phyloP scores from a whole-genome alignment of 2,329 filamentous ascomycete species.

The Elsinoe arachidis region DNA sequence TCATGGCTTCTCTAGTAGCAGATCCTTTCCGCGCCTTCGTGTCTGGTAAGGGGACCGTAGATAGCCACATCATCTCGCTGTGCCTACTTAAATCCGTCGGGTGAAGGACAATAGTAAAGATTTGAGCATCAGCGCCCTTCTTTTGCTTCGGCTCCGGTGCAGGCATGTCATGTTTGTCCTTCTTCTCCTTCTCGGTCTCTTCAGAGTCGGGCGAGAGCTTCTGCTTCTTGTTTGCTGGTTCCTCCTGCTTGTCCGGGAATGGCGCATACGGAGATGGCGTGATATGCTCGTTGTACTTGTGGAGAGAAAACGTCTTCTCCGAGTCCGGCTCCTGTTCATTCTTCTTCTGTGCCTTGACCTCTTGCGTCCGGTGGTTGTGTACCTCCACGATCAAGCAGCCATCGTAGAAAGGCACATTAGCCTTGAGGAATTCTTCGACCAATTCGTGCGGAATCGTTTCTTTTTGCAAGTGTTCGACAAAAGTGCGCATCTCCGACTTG shows the following conservation, averaged over 20 bases:
- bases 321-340: slow-evolving; percentile 41
- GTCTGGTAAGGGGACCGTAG: slow-evolving; percentile 54
- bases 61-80: slow-evolving; percentile 67
- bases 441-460: slow-evolving; percentile 85
- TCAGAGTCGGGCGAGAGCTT: slow-evolving; percentile 29
- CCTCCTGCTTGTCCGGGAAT: slow-evolving; percentile 44
- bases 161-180: slow-evolving; percentile 21
- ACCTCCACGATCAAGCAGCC: slow-evolving; percentile 88
- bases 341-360: slow-evolving; percentile 44
- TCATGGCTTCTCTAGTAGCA: slow-evolving; percentile 53
- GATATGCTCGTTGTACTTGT: slow-evolving; percentile 83
- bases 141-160: slow-evolving; percentile 18
- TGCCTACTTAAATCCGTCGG: slow-evolving; percentile 70
- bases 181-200: slow-evolving; percentile 39
- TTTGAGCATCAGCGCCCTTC: slow-evolving; percentile 41
- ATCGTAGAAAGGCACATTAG: slow-evolving; percentile 78
- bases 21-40: slow-evolving; percentile 35
- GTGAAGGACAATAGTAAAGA: slow-evolving; percentile 73
- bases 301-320: slow-evolving; percentile 71
- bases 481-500: slow-evolving; percentile 78
- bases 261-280: slow-evolving; percentile 81
- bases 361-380: slow-evolving; percentile 71
- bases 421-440: slow-evolving; percentile 63
- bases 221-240: slow-evolving; percentile 33
- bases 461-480: slow-evolving; percentile 66